These are phyloP conservation scores for Fraxinus latifolia DNA, from an alignment of 305 asterid genomes.

Conservation along the genomic window DNA sequence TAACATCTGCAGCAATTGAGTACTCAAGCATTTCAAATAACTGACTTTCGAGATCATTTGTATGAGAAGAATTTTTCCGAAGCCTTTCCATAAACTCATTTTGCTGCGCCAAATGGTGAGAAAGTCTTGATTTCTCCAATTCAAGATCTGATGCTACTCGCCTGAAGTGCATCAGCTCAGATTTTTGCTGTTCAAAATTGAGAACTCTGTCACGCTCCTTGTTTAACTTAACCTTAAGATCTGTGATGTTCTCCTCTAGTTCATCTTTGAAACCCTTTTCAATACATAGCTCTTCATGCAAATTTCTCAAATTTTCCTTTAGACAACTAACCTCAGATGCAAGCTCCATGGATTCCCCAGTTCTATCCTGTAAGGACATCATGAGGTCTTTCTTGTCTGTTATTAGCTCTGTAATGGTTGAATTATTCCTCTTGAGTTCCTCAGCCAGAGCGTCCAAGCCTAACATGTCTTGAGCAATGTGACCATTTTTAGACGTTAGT, in stretches of 20 bases:
- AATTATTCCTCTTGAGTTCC: constrained; percentile 50
- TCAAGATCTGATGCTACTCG: constrained; percentile 53
- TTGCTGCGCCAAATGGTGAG: constrained; percentile 44
- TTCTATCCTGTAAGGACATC: constrained; percentile 41
- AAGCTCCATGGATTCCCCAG: constrained; percentile 55
- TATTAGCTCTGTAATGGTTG: constrained; percentile 45
- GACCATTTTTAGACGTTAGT: constrained; percentile 47
- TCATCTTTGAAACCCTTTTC: constrained; percentile 51
- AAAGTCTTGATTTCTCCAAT: constrained; percentile 60
- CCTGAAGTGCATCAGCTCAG: constrained; percentile 51
- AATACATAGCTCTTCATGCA: constrained; percentile 48
- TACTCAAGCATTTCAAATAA: constrained; percentile 52
- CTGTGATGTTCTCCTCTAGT: constrained; percentile 48
- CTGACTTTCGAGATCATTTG: constrained; percentile 49
- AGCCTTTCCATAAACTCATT: constrained; percentile 46
- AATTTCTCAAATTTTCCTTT: constrained; percentile 44
- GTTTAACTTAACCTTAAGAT: constrained; percentile 47
- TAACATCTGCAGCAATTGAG: constrained; percentile 59
- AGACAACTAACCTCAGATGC: constrained; percentile 49
- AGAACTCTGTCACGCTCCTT: constrained; percentile 35
- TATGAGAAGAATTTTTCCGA: constrained; percentile 34
- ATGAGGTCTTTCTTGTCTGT: constrained; percentile 56
- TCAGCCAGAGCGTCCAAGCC: constrained; percentile 55
- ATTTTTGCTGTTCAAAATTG: constrained; percentile 42
- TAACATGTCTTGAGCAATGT: constrained; percentile 50